Base-by-base conservation (phyloP, 345 rosid species). In the Populus nigra region DNA sequence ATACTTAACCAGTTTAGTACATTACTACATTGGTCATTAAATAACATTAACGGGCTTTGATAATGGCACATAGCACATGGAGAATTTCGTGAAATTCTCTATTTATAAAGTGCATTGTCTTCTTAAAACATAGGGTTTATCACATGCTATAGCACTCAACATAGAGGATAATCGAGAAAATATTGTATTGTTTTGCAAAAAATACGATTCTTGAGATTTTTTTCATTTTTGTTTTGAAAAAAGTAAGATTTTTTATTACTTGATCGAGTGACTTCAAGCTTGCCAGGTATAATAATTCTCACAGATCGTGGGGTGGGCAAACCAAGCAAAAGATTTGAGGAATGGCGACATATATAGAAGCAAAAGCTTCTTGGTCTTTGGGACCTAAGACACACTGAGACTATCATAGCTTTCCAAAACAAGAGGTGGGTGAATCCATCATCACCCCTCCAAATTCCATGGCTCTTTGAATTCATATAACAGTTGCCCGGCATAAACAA, bases 371-470 rank as follows among this genome's bases (percentile, higher is more conserved):
- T n/a, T 62, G 76, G 20, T 53, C 36, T 6, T 15, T 27, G 76
- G 67, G 53, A 22, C 61, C 61, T 20, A 7, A 20, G 61, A n/a
- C 10, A 16, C 27, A 5, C 38, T 33, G 66, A 38, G 20, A 53
- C 47, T 73, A 36, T n/a, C 68, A 61, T 57, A n/a, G n/a, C 29
- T 36, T 35, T 73, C 49, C 61, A 35, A 75, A 68, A 68, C 72
- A 68, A 76, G 78, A 74, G 23, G 70, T 68, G 72, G 78, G 72
- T 50, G 72, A n/a, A n/a, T 76, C 23, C 73, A 76, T 76, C 73
- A 66, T 76, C 73, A 35, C 66, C 50, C 50, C 29, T 31, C 16
- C 27, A 27, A 27, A 16, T n/a, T 57, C 63, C 0, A 57, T 9
- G 63, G 15, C 15, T 57, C 63, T 3, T 1, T n/a, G 63, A 57